phyloP scores from a whole-genome alignment of 2,329 filamentous ascomycete genomes.

The Penicillium sp. region DNA sequence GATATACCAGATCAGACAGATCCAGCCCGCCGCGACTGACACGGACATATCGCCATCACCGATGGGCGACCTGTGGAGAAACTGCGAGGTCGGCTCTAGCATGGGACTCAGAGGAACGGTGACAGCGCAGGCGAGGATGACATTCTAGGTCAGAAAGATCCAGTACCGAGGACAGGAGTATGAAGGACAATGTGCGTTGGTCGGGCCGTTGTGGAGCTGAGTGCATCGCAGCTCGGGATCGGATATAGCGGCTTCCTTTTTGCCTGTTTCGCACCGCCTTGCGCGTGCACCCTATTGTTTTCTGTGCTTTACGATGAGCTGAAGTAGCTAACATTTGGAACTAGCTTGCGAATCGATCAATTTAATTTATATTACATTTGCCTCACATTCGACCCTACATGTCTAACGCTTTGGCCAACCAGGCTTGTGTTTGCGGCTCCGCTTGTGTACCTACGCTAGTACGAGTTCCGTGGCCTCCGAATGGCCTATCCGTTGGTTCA shows the following conservation, averaged over 20 bases:
- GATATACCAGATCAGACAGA: slow-evolving; percentile 56
- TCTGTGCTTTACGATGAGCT: not conserved
- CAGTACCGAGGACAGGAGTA: not conserved
- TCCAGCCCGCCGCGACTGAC: slow-evolving; percentile 47
- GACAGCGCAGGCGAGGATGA: slow-evolving; percentile 9
- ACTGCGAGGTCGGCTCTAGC: slow-evolving; percentile 28
- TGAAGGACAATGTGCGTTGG: not conserved
- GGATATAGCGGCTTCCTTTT: not conserved
- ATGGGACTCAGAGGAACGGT: slow-evolving; percentile 22
- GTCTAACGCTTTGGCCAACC: not conserved
- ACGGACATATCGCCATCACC: slow-evolving; percentile 29
- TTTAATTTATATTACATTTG: not conserved
- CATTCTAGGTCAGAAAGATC: slow-evolving; percentile 16
- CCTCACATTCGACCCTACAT: not conserved
- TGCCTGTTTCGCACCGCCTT: not conserved
- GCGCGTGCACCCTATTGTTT: not conserved
- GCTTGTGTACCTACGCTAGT: not conserved
- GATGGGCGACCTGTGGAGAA: slow-evolving; percentile 24
- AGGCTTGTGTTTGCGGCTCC: not conserved
- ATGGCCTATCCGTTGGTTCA: not conserved
- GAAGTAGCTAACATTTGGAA: not conserved
- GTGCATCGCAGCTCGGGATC: not conserved
- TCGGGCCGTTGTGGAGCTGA: not conserved
- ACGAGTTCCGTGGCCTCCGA: not conserved
- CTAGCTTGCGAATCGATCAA: not conserved